These are phyloP conservation scores for Boletellus ananas DNA, from an alignment of 768 basidiomycete genomes.

Conservation along the genomic window DNA sequence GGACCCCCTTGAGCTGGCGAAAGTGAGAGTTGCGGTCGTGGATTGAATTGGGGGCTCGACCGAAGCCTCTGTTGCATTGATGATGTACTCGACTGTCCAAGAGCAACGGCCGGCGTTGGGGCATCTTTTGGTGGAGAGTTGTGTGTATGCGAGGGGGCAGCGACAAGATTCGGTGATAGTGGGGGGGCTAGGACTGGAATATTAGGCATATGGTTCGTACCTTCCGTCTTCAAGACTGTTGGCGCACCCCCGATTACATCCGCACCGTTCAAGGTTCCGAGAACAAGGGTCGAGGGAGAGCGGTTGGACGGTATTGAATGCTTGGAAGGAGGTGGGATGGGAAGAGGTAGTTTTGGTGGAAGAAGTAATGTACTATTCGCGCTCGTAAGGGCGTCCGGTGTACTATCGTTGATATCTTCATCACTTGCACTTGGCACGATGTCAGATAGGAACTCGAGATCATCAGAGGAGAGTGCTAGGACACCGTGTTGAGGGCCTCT, in stretches of 20 bases:
- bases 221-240: neutral
- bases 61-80: conserved; percentile 15
- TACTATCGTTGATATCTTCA: conserved; percentile 31
- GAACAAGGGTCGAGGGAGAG: conserved; percentile 5
- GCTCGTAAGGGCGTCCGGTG: conserved; percentile 38
- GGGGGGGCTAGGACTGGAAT: conserved; percentile 19
- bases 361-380: conserved; percentile 42
- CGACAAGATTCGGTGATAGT: conserved; percentile 31
- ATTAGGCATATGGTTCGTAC: conserved; percentile 1
- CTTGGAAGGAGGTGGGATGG: conserved; percentile 35
- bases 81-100: conserved; percentile 2
- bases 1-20: conserved; percentile 24
- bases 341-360: conserved; percentile 45
- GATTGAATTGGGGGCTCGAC: conserved; percentile 15
- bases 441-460: conserved; percentile 78
- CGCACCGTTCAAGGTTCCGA: neutral
- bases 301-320: conserved; percentile 22
- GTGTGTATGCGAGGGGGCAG: conserved; percentile 13
- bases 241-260: neutral
- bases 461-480: conserved; percentile 71
- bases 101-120: neutral
- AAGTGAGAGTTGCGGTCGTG: conserved; percentile 10
- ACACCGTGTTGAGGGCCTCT: conserved; percentile 44
- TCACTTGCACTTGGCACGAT: conserved; percentile 52
- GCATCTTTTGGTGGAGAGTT: conserved; percentile 7